These are phyloP conservation scores for Stephania cephalantha DNA, from an alignment of 164 flowering plant species.

Conservation along the genomic window DNA sequence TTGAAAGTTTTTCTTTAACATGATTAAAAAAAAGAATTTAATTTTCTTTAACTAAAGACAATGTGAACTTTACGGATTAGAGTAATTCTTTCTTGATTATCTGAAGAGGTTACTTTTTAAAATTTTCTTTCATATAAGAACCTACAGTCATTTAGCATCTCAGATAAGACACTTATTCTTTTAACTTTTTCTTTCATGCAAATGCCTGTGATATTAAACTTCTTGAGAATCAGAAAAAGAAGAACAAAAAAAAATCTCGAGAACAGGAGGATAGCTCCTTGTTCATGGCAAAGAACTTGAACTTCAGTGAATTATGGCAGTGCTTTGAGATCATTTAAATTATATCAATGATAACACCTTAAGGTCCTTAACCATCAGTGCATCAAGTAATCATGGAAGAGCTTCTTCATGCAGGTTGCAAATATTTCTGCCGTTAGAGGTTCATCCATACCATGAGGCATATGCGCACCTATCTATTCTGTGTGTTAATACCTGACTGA, in stretches of 20 bases:
- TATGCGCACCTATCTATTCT: neutral
- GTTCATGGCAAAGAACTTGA: neutral
- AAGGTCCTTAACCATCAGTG: neutral
- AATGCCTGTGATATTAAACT: no score
- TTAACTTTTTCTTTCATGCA: no score
- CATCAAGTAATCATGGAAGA: neutral
- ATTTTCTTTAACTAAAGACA: no score
- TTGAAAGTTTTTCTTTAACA: no score
- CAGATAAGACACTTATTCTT: no score
- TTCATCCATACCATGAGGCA: neutral
- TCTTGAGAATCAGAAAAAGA: neutral
- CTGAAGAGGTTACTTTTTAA: no score
- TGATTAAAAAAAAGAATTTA: no score
- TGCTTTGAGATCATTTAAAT: neutral
- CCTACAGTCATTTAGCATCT: no score
- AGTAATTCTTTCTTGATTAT: no score
- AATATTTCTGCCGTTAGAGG: neutral
- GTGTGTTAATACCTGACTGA: neutral
- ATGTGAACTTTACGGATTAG: no score
- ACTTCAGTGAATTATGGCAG: neutral
- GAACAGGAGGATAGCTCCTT: neutral
- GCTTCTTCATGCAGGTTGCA: neutral
- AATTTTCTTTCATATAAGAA: no score
- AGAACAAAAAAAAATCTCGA: neutral
- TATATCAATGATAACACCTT: neutral